Conservation (phyloP, 2,329 filamentous ascomycete genomes). For the Colletotrichum chrysophilum region DNA sequence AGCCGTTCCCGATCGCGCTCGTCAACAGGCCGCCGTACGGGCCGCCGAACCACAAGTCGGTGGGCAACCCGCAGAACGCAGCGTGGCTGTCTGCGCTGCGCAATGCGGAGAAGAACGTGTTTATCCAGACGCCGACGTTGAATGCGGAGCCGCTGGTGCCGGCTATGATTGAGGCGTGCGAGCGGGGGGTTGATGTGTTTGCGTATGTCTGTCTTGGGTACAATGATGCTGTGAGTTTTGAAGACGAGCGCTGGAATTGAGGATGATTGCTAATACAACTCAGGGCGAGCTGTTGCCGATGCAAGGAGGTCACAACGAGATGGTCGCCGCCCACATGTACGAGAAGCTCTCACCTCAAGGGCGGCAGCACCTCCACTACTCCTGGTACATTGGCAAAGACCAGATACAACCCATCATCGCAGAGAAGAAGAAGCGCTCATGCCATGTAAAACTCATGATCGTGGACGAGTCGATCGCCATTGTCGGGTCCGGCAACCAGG, state of each 20-base stretch:
- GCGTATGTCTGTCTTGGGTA: conserved; percentile 81
- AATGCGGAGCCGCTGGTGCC: conserved; percentile 73
- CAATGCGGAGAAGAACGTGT: conserved; percentile 67
- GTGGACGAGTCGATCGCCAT: background rate
- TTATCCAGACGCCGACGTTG: conserved; percentile 80
- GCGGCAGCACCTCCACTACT: background rate
- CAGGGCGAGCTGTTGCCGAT: conserved; percentile 76
- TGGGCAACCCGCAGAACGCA: conserved; percentile 75
- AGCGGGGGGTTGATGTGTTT: conserved; percentile 69
- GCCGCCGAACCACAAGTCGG: conserved; percentile 62
- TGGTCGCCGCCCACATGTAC: conserved; percentile 67
- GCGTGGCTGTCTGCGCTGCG: conserved; percentile 74
- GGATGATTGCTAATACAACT: rapidly evolving
- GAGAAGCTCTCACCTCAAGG: conserved; percentile 49
- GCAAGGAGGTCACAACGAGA: conserved; percentile 79
- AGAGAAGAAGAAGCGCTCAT: background rate
- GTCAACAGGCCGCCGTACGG: conserved; percentile 74
- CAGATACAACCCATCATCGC: background rate
- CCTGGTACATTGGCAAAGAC: background rate
- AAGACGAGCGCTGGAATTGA: rapidly evolving
- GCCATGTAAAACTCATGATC: background rate
- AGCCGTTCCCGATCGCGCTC: conserved; percentile 72
- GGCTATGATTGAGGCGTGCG: conserved; percentile 67
- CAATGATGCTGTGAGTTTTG: conserved; percentile 65
- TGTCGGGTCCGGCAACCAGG: background rate